Conservation (phyloP, 2,329 filamentous ascomycete species). For the Penicillium digitatum region DNA sequence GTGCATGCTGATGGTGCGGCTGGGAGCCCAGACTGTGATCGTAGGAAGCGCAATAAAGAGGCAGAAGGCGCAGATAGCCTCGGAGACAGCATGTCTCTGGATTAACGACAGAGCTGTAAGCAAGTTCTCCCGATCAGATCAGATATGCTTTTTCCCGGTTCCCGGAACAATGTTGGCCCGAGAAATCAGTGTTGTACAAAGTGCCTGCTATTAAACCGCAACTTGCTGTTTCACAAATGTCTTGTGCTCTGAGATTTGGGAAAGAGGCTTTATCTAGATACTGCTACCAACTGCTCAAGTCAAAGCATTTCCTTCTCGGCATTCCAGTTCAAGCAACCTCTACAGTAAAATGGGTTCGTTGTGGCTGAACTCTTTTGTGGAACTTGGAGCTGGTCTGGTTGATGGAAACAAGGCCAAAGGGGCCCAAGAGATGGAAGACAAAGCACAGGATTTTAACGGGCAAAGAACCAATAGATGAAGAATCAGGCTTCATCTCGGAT, state of each 20-base stretch:
- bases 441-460: slow-evolving; percentile 6
- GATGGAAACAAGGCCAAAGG: slow-evolving; percentile 4
- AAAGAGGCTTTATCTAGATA: background rate
- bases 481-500: background rate
- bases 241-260: background rate
- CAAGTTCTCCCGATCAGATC: slow-evolving; percentile 10
- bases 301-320: background rate
- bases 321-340: slow-evolving; percentile 10
- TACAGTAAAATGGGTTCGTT: slow-evolving; percentile 3
- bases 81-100: slow-evolving; percentile 40
- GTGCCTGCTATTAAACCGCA: background rate
- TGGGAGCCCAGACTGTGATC: slow-evolving; percentile 62
- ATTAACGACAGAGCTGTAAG: slow-evolving; percentile 1
- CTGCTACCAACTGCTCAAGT: background rate
- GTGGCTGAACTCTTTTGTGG: slow-evolving; percentile 2
- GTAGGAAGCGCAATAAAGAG: slow-evolving; percentile 67
- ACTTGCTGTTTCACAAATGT: background rate
- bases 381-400: slow-evolving; percentile 10
- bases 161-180: slow-evolving; percentile 40
- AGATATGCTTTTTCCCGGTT: slow-evolving; percentile 17
- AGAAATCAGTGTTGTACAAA: background rate
- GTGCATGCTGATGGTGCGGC: slow-evolving; percentile 34
- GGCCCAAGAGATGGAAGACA: slow-evolving; percentile 10
- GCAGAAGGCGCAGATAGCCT: slow-evolving; percentile 49
- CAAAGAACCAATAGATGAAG: background rate